Evolutionary conservation across 352 stramenopile genomes (phyloP).

Genomic region (Phytophthora macrochlamydospora): DNA sequence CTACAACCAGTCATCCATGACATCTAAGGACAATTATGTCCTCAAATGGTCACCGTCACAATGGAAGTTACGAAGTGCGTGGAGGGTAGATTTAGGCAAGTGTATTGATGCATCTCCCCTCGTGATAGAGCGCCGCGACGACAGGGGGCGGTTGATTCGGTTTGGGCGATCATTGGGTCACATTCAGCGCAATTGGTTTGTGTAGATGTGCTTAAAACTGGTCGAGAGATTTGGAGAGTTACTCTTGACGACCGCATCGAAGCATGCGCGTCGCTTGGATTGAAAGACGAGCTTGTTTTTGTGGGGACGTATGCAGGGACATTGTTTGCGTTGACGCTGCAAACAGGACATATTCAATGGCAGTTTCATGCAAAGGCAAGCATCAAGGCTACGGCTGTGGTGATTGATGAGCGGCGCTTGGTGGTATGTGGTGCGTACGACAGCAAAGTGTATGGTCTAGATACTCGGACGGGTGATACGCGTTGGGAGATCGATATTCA

Average conservation of each 20-base stretch:
- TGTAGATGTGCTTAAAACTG: conserved; percentile 36
- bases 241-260: conserved; percentile 67
- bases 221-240: conserved; percentile 37
- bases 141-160: not conserved
- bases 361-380: conserved; percentile 34
- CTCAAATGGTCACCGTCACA: conserved; percentile 14
- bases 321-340: conserved; percentile 50
- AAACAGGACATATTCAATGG: conserved; percentile 38
- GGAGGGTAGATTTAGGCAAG: conserved; percentile 49
- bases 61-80: conserved; percentile 26
- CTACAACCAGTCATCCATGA: conserved; percentile 32
- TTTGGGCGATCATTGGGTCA: conserved; percentile 50
- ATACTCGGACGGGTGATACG: conserved; percentile 20
- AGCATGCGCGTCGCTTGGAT: conserved; percentile 48
- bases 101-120: conserved; percentile 73
- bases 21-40: conserved; percentile 11
- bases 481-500: conserved; percentile 35
- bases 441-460: conserved; percentile 46
- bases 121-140: conserved; percentile 31
- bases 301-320: conserved; percentile 59
- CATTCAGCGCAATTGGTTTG: conserved; percentile 54
- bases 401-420: conserved; percentile 45
- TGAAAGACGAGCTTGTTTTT: conserved; percentile 35
- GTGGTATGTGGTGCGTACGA: conserved; percentile 62
- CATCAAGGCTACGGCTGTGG: conserved; percentile 59